These are phyloP conservation scores for Candida verbasci DNA, from an alignment of 805 yeast species.

Conservation along the genomic window DNA sequence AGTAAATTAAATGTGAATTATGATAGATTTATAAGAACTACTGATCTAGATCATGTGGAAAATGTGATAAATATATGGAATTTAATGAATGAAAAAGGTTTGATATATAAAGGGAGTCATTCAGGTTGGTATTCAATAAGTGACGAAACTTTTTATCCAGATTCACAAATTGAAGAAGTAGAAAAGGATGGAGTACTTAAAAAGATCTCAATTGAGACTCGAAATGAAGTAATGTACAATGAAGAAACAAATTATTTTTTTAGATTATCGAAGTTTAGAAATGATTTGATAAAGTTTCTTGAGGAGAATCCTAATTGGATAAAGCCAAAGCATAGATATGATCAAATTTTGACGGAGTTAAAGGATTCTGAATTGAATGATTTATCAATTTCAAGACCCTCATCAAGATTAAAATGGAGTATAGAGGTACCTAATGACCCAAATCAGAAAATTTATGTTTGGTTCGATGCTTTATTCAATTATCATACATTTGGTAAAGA, in stretches of 20 bases:
- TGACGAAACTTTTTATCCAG: constrained; percentile 93
- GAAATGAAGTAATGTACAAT: constrained; percentile 69
- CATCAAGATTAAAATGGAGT: constrained; percentile 80
- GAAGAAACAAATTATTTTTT: constrained; percentile 87
- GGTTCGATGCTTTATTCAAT: constrained; percentile 93
- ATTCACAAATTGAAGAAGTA: constrained; percentile 52
- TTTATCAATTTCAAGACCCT: constrained; percentile 84
- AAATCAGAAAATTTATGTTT: constrained; percentile 81
- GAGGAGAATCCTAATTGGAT: constrained; percentile 54
- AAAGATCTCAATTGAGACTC: constrained; percentile 60
- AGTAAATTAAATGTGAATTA: constrained; percentile 50
- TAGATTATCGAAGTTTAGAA: constrained; percentile 58
- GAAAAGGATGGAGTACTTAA: constrained; percentile 22
- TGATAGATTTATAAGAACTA: constrained; percentile 84
- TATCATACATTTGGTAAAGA: constrained; percentile 60
- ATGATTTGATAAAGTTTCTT: constrained; percentile 46
- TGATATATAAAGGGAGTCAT: constrained; percentile 78
- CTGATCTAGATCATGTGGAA: constrained; percentile 70
- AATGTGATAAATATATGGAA: constrained; percentile 74
- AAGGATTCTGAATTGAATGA: constrained; percentile 49
- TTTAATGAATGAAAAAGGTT: constrained; percentile 51
- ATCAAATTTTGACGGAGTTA: constrained; percentile 56
- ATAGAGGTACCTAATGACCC: constrained; percentile 79
- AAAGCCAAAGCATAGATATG: constrained; percentile 56
- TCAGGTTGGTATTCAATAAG: constrained; percentile 93